phyloP scores from a whole-genome alignment of 805 yeast species.

The Yarrowia osloensis region DNA sequence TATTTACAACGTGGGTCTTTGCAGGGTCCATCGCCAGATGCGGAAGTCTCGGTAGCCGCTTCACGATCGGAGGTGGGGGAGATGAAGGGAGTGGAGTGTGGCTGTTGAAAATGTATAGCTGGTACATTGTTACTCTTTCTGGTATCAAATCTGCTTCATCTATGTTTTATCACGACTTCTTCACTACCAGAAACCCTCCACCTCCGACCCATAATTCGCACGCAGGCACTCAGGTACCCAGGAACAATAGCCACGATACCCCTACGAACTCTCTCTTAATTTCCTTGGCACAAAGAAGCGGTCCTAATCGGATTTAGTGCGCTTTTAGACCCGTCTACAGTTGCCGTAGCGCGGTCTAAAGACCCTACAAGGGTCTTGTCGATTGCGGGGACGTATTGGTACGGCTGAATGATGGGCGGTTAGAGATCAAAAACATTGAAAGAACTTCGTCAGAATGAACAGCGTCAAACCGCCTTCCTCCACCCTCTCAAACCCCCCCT shows the following conservation, averaged over 20 bases:
- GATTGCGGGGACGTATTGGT: too few relatives aligned
- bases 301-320: background rate
- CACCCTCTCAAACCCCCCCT: background rate
- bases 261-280: background rate
- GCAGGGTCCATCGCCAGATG: conserved; percentile 8
- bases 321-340: background rate
- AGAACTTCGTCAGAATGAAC: too few relatives aligned
- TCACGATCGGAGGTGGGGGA: background rate
- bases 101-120: too few relatives aligned
- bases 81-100: background rate
- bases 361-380: background rate
- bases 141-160: too few relatives aligned
- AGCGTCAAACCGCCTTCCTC: too few relatives aligned
- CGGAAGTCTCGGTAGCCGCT: background rate
- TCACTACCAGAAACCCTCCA: too few relatives aligned
- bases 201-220: too few relatives aligned
- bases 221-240: background rate
- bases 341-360: background rate
- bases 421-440: too few relatives aligned
- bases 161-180: too few relatives aligned
- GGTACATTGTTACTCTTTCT: too few relatives aligned
- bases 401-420: too few relatives aligned
- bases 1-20: conserved; percentile 11
- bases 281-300: background rate
- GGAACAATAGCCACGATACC: background rate